phyloP scores from a whole-genome alignment of 202 grass and related monocot species.

The Panicum virgatum region DNA sequence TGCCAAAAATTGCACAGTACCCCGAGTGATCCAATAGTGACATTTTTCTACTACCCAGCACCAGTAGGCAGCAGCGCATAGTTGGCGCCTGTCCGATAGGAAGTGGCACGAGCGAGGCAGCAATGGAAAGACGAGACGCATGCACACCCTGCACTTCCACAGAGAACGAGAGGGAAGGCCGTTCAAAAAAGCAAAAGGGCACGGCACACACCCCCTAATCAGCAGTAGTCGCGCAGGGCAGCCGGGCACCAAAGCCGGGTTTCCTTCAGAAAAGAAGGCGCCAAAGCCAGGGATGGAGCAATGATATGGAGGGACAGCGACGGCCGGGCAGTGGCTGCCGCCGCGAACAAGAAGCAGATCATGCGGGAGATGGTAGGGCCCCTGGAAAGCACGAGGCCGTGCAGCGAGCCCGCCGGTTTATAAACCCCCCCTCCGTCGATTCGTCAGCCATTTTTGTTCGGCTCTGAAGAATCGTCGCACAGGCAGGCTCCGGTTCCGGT shows the following conservation, averaged over 20 bases:
- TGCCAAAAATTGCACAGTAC: conserved; percentile 8
- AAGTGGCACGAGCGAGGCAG: conserved; percentile 28
- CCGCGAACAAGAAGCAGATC: conserved; percentile 56
- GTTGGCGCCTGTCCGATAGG: background rate
- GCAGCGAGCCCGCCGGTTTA: background rate
- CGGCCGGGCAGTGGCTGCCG: background rate
- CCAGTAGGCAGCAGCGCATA: background rate
- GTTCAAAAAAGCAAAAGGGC: conserved; percentile 40
- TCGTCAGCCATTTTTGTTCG: conserved; percentile 32
- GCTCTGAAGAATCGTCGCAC: background rate
- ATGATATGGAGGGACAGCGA: conserved; percentile 15
- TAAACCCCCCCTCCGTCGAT: background rate
- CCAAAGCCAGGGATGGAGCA: conserved; percentile 35
- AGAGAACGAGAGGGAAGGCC: background rate
- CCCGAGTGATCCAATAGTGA: background rate
- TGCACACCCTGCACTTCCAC: background rate
- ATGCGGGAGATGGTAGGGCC: conserved; percentile 48
- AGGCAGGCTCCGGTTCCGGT: too few species aligned
- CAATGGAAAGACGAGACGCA: conserved; percentile 59
- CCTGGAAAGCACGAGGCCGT: background rate
- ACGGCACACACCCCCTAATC: conserved; percentile 21
- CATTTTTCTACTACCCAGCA: background rate
- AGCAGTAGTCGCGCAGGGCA: conserved; percentile 5
- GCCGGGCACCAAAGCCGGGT: conserved; percentile 46
- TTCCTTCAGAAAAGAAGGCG: conserved; percentile 40